Conservation (phyloP, 2,329 filamentous ascomycete species). For the Verticillium isaacii region DNA sequence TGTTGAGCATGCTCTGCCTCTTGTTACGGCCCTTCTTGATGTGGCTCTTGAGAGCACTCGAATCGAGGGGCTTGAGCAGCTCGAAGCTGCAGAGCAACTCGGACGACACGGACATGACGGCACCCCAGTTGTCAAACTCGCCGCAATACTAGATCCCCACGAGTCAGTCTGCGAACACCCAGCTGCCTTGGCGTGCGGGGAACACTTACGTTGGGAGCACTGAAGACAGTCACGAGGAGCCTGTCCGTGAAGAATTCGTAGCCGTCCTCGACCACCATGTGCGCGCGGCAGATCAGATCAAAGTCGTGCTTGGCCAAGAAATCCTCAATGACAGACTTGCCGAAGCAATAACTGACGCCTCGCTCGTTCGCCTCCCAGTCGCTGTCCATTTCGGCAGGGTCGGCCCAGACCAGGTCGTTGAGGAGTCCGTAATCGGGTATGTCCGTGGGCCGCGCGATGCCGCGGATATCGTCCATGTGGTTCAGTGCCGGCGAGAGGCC, state of each 20-base stretch:
- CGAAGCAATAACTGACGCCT: constrained; percentile 97
- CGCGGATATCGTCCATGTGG: constrained; percentile 97
- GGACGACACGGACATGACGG: constrained; percentile 94
- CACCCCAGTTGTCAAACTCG: constrained; percentile 98
- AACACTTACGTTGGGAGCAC: constrained; percentile 82
- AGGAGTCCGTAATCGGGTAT: constrained; percentile 94
- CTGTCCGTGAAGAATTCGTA: constrained; percentile 98
- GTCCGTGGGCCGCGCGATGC: constrained; percentile 92
- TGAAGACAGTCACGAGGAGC: constrained; percentile 94
- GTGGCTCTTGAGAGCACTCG: constrained; percentile 92
- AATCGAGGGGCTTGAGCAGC: constrained; percentile 91
- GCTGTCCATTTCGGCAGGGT: constrained; percentile 95
- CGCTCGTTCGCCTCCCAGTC: constrained; percentile 98
- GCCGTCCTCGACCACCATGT: constrained; percentile 99
- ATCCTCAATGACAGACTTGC: constrained; percentile 95
- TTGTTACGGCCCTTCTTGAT: constrained; percentile 98
- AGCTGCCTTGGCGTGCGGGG: not conserved
- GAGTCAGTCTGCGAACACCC: not conserved
- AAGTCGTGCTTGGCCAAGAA: constrained; percentile 95
- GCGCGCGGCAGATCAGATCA: constrained; percentile 91
- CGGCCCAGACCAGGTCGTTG: constrained; percentile 95
- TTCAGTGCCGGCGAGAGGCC: constrained; percentile 86
- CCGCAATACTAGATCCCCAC: constrained; percentile 71
- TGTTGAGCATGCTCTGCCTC: constrained; percentile 91
- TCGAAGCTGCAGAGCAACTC: constrained; percentile 97